Conservation (phyloP, 1,139 yeast species). For the Trichomonascaceae sp. region DNA sequence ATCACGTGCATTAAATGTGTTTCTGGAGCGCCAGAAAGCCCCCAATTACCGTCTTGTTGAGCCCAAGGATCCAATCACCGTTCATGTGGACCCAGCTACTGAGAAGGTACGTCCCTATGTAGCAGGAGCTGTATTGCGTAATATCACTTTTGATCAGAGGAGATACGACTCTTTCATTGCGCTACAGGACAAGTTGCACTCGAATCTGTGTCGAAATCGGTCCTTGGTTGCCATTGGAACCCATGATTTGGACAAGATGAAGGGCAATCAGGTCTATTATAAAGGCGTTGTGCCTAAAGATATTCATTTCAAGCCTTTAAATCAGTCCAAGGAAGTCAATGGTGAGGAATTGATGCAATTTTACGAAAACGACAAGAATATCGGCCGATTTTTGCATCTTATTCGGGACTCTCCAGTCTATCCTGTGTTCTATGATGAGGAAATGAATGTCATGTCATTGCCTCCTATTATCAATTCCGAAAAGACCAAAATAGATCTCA, state of each 20-base stretch:
- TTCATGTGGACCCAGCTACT: conserved; percentile 73
- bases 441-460: conserved; percentile 76
- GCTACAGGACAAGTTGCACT: conserved; percentile 91
- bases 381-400: conserved; percentile 83
- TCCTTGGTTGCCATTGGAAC: conserved; percentile 98
- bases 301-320: conserved; percentile 67
- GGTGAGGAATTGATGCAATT: conserved; percentile 83
- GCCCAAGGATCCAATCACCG: conserved; percentile 45
- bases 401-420: conserved; percentile 84
- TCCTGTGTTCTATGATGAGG: conserved; percentile 82
- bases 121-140: conserved; percentile 87
- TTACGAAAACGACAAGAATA: conserved; percentile 83
- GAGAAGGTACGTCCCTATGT: conserved; percentile 81
- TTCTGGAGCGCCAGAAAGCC: conserved; percentile 59
- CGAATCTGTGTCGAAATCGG: conserved; percentile 94
- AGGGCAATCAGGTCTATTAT: conserved; percentile 79
- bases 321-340: conserved; percentile 69
- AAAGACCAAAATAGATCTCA: conserved; percentile 76
- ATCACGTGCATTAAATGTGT: conserved; percentile 89
- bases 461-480: conserved; percentile 97
- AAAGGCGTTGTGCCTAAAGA: conserved; percentile 79
- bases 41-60: conserved; percentile 59
- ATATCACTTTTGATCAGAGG: conserved; percentile 72
- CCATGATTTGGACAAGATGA: conserved; percentile 79
- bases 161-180: conserved; percentile 92